Base-by-base conservation (phyloP, 2,329 filamentous ascomycete species). In the Diaporthe sp. region DNA sequence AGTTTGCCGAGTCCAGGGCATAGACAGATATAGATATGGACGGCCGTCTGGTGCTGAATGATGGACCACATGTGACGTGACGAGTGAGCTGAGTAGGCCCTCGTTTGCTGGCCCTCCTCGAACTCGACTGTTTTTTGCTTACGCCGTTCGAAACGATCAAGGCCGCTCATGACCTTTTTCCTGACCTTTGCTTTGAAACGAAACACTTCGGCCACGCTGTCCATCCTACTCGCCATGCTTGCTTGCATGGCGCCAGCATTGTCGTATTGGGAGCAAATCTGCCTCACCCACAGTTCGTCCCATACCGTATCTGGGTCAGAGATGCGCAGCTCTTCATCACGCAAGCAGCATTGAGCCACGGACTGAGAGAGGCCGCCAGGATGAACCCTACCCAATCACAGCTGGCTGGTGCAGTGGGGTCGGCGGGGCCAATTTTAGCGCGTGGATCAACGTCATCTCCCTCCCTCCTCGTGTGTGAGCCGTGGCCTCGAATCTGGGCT, bases 1-100 rank as follows among this genome's bases (percentile, higher is more conserved):
- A 79, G 9, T 85, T 85, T 80, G 89, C 85, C 0, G 87, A 90
- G 80, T 79, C 80, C 9, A 79, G 47, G 34, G 12, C 51, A n/a
- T 78, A 71, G 76, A 25, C 53, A 49, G 37, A 34, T 17, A 31
- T 31, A 42, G 44, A 61, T 39, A 39, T 22, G 20, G 15, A 65
- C 3, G 22, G 61, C 61, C 44, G 28, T 10, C 61, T 67, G 61
- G 15, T n/a, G 44, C 31, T 47, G 63, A 39, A 20, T 4, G 31
- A 20, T 34, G 61, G 60, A 25, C 12, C 39, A 1, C 22, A 20
- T 34, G 42, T 47, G 39, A 28, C 31, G 28, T 51, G 53, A 39
- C 31, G 58, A 12, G 6, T 28, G 70, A 61, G n/a, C 39, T 10
- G 20, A 51, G 47, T 22, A 13, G 47, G 57, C 31, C 44, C 12